Base-by-base conservation (phyloP, 1,284 basidiomycete genomes). In the Singerocomus inundabilis region DNA sequence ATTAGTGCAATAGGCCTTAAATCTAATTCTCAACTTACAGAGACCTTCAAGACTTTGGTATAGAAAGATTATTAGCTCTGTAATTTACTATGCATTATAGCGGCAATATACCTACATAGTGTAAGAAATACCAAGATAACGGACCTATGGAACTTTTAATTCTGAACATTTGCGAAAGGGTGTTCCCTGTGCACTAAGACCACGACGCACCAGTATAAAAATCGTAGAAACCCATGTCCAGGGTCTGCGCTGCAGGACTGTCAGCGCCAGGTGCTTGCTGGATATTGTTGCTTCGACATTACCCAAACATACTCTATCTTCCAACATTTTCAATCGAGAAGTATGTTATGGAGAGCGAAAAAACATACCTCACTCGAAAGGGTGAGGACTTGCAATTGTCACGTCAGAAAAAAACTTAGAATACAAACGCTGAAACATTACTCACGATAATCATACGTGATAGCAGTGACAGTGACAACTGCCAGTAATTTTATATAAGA, bases 381-480 rank as follows among this genome's bases (percentile, higher is more conserved):
- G 8, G 47, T 45, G 41, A 49, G 47, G 47, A 38, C 35, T 49
- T 11, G 15, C 18, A 29, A 9, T 30, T 15, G n/a, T n/a, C n/a
- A n/a, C n/a, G n/a, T 10, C 11, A 28, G 13, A 11, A 26, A 26
- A 28, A 28, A 28, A 28, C 9, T 35, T 26, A 36, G 34, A 12
- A 24, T 12, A 16, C 10, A 13, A 4, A 25, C 3, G n/a, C n/a
- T n/a, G n/a, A n/a, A n/a, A n/a, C 5, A 34, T 37, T 13, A 30
- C 48, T 41, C 25, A 52, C 51, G 29, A 25, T 48, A 56, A 33
- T 56, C 55, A 44, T 55, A 55, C 33, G 12, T 21, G 3, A 59
- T 34, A 16, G 39, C 24, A 12, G 35, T 40, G 11, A 35, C 16
- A 1, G 30, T 18, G 0, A 18, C 6, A 8, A 47, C 56, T 56